Evolutionary conservation across 2,329 filamentous ascomycete genomes (phyloP), one percentile per base, ranked within the genome.

Genomic region (Xylaria digitata): DNA sequence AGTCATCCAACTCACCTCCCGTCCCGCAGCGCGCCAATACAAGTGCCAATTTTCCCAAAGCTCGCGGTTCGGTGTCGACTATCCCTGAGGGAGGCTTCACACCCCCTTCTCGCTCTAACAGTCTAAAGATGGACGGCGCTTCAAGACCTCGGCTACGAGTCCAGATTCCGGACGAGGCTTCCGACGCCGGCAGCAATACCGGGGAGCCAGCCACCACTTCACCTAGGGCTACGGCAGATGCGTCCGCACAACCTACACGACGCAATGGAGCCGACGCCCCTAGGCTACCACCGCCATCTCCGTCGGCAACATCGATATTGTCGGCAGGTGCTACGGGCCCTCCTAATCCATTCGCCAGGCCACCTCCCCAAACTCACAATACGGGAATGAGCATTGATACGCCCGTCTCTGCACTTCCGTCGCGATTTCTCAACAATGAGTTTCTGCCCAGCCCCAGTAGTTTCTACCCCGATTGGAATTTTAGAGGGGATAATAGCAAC

Each of bases 381-480:
- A 82, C 77, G 57, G 82, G 82, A 63, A 90, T 87, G 79, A 80
- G 80, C 68, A 86, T 88, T 52, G 90, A 96, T 76, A 96, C 96
- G 0, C 96, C 96, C 0, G 94, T 96, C n/a, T 97, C 94, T 1
- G 94, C 95, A 3, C 84, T 99, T 11, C 96, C 96, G 0, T 97
- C 93, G 57, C 89, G 95, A 46, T 97, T 98, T 78, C 90, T 98
- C 73, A 91, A 90, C 65, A 93, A 92, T 71, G 93, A 94, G 42
- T 89, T 97, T 61, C 84, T 98, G 17, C 94, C 96, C 0, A 97
- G 93, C 63, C 96, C 96, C 0, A 96, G 92, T 70, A 93, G 89
- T 71, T 97, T 98, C 81, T 98, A 97, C 75, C 90, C 92, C 0
- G 94, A 97, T 70, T 97, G 94, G 94, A 90, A 91, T 71, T 94